These are phyloP conservation scores for Yamadazyma olivae DNA, from an alignment of 805 yeast species.

Conservation along the genomic window DNA sequence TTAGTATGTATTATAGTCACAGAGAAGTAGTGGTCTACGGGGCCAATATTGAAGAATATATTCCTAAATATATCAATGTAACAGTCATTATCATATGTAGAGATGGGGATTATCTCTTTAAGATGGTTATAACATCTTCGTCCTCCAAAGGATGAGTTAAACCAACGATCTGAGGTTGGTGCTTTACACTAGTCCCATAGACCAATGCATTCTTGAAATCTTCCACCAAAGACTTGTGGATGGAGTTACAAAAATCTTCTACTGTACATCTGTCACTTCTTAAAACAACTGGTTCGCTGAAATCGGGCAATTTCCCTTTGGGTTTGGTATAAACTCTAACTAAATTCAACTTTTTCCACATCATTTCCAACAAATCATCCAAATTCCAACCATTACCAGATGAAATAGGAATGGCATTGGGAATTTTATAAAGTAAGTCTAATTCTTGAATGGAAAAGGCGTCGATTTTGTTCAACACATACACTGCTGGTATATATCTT, in stretches of 20 bases:
- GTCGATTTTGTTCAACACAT: slow-evolving; percentile 94
- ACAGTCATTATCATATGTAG: background rate
- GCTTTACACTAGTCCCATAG: slow-evolving; percentile 92
- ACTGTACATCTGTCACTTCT: slow-evolving; percentile 79
- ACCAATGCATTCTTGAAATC: slow-evolving; percentile 93
- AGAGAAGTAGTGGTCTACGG: background rate
- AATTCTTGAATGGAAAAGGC: slow-evolving; percentile 91
- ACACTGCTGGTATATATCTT: slow-evolving; percentile 92
- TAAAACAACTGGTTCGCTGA: slow-evolving; percentile 90
- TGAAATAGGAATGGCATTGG: slow-evolving; percentile 95
- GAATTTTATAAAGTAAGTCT: slow-evolving; percentile 85
- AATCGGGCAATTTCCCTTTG: slow-evolving; percentile 91
- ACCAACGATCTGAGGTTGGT: slow-evolving; percentile 96
- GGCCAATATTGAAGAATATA: background rate
- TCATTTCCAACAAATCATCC: slow-evolving; percentile 87
- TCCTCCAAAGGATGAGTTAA: slow-evolving; percentile 79
- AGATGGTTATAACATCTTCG: slow-evolving; percentile 95
- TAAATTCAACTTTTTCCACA: slow-evolving; percentile 91
- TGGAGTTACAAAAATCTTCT: slow-evolving; percentile 94
- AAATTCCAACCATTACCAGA: slow-evolving; percentile 96
- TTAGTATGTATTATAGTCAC: no score
- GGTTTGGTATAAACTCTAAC: slow-evolving; percentile 98
- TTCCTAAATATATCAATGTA: background rate
- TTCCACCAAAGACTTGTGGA: slow-evolving; percentile 90
- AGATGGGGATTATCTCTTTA: slow-evolving; percentile 53